Evolutionary conservation across 768 basidiomycete genomes (phyloP).

Genomic region (Cytidiella melzeri): DNA sequence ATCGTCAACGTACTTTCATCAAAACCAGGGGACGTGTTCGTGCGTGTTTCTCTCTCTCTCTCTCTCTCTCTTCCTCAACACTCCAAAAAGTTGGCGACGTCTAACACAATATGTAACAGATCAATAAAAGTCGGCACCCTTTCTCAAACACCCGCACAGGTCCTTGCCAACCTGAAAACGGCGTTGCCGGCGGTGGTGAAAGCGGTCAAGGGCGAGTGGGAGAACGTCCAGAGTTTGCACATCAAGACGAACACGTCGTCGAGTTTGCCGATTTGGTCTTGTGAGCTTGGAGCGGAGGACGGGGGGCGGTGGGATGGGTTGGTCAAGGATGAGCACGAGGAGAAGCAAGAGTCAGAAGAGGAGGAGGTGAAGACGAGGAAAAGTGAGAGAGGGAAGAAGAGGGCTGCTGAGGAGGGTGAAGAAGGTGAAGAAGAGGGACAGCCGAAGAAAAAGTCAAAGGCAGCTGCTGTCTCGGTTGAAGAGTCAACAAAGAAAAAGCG

Average conservation of each 20-base stretch:
- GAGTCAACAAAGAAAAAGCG: conserved; percentile 17
- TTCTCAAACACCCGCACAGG: conserved; percentile 66
- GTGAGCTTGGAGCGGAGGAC: conserved; percentile 54
- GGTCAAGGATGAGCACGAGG: conserved; percentile 24
- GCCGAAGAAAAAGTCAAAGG: conserved; percentile 34
- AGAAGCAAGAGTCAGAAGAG: conserved; percentile 12
- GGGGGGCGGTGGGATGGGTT: conserved; percentile 58
- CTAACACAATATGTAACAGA: too few relatives aligned
- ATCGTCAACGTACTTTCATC: conserved; percentile 92
- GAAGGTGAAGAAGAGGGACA: conserved; percentile 29
- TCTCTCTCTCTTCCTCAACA: background rate
- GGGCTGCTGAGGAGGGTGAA: conserved; percentile 32
- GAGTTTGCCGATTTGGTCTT: conserved; percentile 89
- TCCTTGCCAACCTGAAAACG: conserved; percentile 69
- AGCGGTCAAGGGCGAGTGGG: conserved; percentile 77
- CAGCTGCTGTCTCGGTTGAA: background rate
- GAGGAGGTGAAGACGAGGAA: conserved; percentile 12
- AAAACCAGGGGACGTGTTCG: conserved; percentile 91
- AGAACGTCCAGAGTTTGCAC: conserved; percentile 82
- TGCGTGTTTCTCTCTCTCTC: conserved; percentile 38
- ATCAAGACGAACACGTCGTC: conserved; percentile 86
- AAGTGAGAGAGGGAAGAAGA: conserved; percentile 26
- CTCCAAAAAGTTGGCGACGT: too few relatives aligned
- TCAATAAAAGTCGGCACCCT: conserved; percentile 79
- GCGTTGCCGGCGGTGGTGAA: conserved; percentile 72